Conservation (phyloP, 257 asterid genomes). For the Solanum commersonii region DNA sequence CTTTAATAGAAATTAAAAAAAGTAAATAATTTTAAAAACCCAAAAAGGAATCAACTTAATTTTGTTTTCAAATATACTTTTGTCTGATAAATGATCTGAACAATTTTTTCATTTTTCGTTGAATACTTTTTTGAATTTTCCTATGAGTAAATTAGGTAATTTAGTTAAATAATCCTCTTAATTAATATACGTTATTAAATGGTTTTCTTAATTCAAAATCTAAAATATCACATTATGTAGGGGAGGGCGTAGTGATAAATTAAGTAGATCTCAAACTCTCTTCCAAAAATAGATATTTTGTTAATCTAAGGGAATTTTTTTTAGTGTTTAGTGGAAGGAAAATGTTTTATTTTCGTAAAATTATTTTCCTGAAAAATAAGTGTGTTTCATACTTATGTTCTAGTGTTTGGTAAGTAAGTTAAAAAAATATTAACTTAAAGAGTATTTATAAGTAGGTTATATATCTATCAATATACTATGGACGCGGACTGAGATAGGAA, state of each 20-base stretch:
- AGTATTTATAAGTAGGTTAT: no score
- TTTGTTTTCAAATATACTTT: background rate
- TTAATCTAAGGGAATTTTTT: background rate
- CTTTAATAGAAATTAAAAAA: no score
- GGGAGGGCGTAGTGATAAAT: background rate
- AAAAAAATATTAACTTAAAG: no score
- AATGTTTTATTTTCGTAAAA: no score
- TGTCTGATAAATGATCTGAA: background rate
- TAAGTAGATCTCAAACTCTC: background rate
- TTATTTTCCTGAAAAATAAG: no score
- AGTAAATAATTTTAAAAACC: background rate
- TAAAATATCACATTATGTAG: background rate
- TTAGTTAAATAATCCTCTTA: background rate
- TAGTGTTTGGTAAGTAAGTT: no score
- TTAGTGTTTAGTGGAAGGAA: background rate
- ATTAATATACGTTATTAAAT: background rate
- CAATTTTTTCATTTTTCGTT: background rate
- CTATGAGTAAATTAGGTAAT: background rate
- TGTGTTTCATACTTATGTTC: no score
- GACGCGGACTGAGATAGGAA: no score
- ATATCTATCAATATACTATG: no score
- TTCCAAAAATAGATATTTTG: background rate
- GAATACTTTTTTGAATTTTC: background rate
- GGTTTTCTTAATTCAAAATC: background rate
- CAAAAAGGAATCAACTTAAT: background rate